Evolutionary conservation across 1,284 basidiomycete species (phyloP).

Genomic region (Ganoderma lingzhi): DNA sequence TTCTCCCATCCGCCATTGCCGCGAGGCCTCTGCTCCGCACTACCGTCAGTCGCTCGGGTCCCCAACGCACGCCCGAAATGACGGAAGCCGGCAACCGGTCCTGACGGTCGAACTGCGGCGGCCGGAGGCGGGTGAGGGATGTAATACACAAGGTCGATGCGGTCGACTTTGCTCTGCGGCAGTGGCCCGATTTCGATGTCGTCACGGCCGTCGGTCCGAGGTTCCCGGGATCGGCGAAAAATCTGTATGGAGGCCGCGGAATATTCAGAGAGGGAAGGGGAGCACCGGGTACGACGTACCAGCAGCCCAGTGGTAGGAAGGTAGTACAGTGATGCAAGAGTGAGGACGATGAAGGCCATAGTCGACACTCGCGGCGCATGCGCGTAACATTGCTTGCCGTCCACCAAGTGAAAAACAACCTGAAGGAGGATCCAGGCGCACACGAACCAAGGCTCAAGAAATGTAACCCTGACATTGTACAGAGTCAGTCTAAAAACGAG

Average conservation of each 20-base stretch:
- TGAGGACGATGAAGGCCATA: constrained; percentile 50
- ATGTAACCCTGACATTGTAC: neutral
- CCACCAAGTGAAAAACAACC: no score
- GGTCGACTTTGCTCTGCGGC: constrained; percentile 69
- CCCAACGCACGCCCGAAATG: neutral
- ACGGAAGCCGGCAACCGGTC: constrained; percentile 38
- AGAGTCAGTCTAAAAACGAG: neutral
- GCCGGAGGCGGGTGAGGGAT: constrained; percentile 69
- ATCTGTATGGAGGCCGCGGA: neutral
- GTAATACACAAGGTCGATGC: constrained; percentile 79
- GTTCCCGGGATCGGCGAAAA: neutral
- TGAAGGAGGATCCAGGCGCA: constrained; percentile 12
- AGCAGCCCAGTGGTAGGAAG: constrained; percentile 53
- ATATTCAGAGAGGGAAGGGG: neutral
- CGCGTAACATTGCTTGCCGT: neutral
- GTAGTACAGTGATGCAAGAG: constrained; percentile 72
- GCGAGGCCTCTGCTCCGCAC: constrained; percentile 15
- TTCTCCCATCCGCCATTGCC: constrained; percentile 48
- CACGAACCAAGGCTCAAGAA: neutral
- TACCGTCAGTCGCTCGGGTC: neutral
- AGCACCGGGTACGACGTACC: constrained; percentile 2
- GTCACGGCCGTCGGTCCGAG: constrained; percentile 34
- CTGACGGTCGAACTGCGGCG: constrained; percentile 54
- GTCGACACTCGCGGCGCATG: neutral
- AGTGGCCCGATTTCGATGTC: constrained; percentile 61